Evolutionary conservation across 2,329 filamentous ascomycete genomes (phyloP).

Genomic region (Penicillium griseofulvum): DNA sequence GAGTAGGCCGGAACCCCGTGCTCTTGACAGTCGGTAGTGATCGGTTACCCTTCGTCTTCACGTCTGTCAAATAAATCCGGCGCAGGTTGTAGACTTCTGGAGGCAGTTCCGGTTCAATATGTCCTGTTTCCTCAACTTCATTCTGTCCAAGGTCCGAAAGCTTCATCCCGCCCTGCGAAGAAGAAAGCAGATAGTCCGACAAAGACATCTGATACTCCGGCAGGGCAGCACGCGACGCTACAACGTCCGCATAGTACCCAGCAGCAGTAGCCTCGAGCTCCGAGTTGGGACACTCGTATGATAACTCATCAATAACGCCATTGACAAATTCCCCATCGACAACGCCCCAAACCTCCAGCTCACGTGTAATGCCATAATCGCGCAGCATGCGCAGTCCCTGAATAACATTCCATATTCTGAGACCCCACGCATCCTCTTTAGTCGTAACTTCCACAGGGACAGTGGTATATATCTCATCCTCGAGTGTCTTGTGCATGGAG

Average conservation of each 20-base stretch:
- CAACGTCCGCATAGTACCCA: constrained; percentile 38
- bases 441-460: constrained; percentile 69
- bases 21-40: constrained; percentile 60
- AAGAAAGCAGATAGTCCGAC: constrained; percentile 44
- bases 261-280: constrained; percentile 63
- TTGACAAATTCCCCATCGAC: constrained; percentile 80
- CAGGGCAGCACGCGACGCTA: constrained; percentile 35
- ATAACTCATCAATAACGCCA: constrained; percentile 85
- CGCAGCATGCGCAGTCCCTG: constrained; percentile 75
- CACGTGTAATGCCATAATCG: constrained; percentile 68
- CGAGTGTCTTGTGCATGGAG: constrained; percentile 75
- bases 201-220: constrained; percentile 48
- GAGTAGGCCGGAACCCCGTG: constrained; percentile 67
- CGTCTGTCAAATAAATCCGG: constrained; percentile 74
- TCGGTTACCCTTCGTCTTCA: constrained; percentile 73
- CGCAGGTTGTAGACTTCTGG: constrained; percentile 26
- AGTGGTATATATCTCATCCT: constrained; percentile 78
- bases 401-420: constrained; percentile 87
- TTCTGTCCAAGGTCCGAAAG: constrained; percentile 30
- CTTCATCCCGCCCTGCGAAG: constrained; percentile 35
- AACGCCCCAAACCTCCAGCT: constrained; percentile 81
- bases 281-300: constrained; percentile 70
- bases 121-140: constrained; percentile 11
- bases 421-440: constrained; percentile 77
- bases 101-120: constrained; percentile 8